These are phyloP conservation scores for Nannizziopsis barbatae DNA, from an alignment of 2,329 filamentous ascomycete genomes.

Conservation along the genomic window DNA sequence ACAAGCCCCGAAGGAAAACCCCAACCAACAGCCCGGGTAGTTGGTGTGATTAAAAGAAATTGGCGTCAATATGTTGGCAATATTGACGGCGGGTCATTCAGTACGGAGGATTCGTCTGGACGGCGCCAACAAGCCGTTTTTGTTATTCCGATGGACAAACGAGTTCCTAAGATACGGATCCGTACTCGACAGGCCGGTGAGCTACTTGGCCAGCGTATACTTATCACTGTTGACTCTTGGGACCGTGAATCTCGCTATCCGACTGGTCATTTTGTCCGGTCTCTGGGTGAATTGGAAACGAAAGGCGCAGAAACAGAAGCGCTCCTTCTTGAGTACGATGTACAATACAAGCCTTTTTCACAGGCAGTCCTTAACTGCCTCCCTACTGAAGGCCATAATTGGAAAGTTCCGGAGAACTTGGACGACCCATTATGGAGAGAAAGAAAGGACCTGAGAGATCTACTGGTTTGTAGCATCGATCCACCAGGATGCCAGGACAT, in stretches of 20 bases:
- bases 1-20: slow-evolving; percentile 63
- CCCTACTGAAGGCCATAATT: slow-evolving; percentile 80
- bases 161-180: slow-evolving; percentile 88
- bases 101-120: slow-evolving; percentile 60
- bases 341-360: slow-evolving; percentile 93
- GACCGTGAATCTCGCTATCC: slow-evolving; percentile 87
- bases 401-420: slow-evolving; percentile 72
- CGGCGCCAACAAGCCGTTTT: slow-evolving; percentile 87
- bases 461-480: slow-evolving; percentile 94
- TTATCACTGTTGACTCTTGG: slow-evolving; percentile 93
- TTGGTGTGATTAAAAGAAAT: slow-evolving; percentile 87
- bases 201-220: slow-evolving; percentile 76
- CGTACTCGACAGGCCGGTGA: slow-evolving; percentile 83
- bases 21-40: slow-evolving; percentile 83
- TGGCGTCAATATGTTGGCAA: slow-evolving; percentile 98
- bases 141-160: slow-evolving; percentile 94
- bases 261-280: slow-evolving; percentile 84
- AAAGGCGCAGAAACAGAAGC: slow-evolving; percentile 98
- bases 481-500: slow-evolving; percentile 95
- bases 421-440: slow-evolving; percentile 81
- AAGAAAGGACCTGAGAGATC: slow-evolving; percentile 68
- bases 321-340: slow-evolving; percentile 84
- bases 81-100: slow-evolving; percentile 76
- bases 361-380: slow-evolving; percentile 92
- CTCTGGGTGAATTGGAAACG: slow-evolving; percentile 83